Evolutionary conservation across 257 asterid genomes (phyloP), one percentile per base, ranked within the genome.

Genomic region (Parsonsia alboflavescens): DNA sequence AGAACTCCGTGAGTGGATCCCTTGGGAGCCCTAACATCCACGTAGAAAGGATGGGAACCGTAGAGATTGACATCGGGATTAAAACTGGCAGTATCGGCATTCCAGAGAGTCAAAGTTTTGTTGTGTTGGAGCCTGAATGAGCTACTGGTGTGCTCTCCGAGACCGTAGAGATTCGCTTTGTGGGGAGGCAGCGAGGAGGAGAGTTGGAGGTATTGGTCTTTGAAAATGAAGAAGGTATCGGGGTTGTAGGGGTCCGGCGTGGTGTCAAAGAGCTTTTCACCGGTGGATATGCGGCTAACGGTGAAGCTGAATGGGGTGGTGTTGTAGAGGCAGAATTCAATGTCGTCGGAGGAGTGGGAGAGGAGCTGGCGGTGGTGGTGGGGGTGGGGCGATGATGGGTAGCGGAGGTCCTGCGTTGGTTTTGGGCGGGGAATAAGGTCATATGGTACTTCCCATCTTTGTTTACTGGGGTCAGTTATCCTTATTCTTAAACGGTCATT

Each of bases 21-120:
- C 19, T 76, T 78, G 0, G 94, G 93, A 75, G 90, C 78, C 24
- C 96, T 79, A 8, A 93, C 88, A 64, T 93, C 98, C 93, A 93
- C 79, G 77, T 94, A 89, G 72, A 94, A 94, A 3, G 98, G 98
- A 77, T 92, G 98, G 3, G 96, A 86, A 0, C 98, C 98, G 52
- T 94, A 92, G 76, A 94, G 73, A 50, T 94, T 94, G 71, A 92
- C 54, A 69, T 92, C 95, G 39, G 49, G n/a, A 46, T 79, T 88
- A 0, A 78, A 79, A 65, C 97, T 91, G 3, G 10, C 85, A 12
- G 85, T 88, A 80, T 90, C 98, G 44, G 95, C 90, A 68, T 87
- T 84, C 98, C 98, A 94, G 1, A 92, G 86, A 1, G 97, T 94
- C n/a, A 94, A 82, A 0, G 85, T 89, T 82, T 90, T 95, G 57